Conservation (phyloP, 139 green algal species). For the Tetraselmis striata region DNA sequence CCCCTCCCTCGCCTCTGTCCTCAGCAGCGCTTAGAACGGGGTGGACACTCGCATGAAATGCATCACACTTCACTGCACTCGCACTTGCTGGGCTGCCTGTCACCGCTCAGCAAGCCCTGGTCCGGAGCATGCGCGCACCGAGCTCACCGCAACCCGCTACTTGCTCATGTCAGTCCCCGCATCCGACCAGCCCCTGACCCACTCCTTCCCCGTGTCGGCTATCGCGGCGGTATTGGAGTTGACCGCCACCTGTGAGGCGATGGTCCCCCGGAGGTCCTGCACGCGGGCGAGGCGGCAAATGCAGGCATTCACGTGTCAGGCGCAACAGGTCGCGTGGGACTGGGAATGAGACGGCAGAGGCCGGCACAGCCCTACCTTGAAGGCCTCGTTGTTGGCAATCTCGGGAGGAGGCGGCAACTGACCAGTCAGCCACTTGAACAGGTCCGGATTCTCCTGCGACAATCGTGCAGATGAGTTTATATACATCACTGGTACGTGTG, state of each 20-base stretch:
- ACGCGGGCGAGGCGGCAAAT: not conserved
- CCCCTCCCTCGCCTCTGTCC: too few relatives aligned
- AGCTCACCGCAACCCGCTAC: too few relatives aligned
- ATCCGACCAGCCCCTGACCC: constrained; percentile 70
- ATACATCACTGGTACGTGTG: too few relatives aligned
- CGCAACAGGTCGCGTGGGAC: not conserved
- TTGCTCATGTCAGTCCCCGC: constrained; percentile 18
- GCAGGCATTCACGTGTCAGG: not conserved
- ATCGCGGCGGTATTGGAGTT: constrained; percentile 21
- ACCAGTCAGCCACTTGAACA: constrained; percentile 78
- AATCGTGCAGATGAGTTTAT: too few relatives aligned
- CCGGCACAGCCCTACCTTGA: constrained; percentile 22
- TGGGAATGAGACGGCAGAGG: not conserved
- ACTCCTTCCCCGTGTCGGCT: constrained; percentile 39
- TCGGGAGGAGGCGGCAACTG: constrained; percentile 39
- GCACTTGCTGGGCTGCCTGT: too few relatives aligned
- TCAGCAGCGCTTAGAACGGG: too few relatives aligned
- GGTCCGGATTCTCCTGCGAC: constrained; percentile 70
- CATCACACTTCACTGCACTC: too few relatives aligned
- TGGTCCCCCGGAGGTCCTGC: constrained; percentile 34
- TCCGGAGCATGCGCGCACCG: too few relatives aligned
- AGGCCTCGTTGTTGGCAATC: constrained; percentile 48
- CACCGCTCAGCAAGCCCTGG: too few relatives aligned
- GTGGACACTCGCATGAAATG: too few relatives aligned
- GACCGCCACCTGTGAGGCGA: constrained; percentile 33